Conservation (phyloP, 805 yeast species). For the Yarrowia alimentaria region DNA sequence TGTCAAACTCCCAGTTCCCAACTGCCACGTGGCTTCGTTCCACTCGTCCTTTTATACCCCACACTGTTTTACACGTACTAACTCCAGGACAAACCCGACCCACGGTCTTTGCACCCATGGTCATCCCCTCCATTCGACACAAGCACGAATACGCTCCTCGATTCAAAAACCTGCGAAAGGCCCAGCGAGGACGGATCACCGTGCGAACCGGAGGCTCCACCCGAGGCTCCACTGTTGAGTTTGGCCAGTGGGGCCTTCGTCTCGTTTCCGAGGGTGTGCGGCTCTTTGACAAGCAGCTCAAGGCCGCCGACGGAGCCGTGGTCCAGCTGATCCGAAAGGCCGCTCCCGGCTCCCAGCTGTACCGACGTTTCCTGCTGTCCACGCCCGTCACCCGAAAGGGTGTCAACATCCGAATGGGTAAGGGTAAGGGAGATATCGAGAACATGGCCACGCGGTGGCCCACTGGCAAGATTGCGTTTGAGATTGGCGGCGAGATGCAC, state of each 20-base stretch:
- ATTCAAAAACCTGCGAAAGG: slow-evolving; percentile 63
- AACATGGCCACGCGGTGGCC: slow-evolving; percentile 97
- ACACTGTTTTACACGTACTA: slow-evolving; percentile 1
- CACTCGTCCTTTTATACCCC: too few species aligned
- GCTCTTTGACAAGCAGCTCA: slow-evolving; percentile 79
- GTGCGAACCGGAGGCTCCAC: slow-evolving; percentile 93
- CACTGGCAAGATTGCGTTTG: slow-evolving; percentile 89
- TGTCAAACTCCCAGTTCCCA: too few species aligned
- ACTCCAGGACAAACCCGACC: slow-evolving; percentile 21
- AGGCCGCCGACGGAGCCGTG: slow-evolving; percentile 85
- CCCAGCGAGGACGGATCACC: slow-evolving; percentile 90
- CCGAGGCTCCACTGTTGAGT: slow-evolving; percentile 78
- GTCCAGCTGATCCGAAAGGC: slow-evolving; percentile 80
- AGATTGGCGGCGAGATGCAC: slow-evolving; percentile 73
- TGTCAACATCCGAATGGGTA: slow-evolving; percentile 99
- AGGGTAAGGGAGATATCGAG: slow-evolving; percentile 96
- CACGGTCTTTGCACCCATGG: slow-evolving; percentile 3
- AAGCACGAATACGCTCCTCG: slow-evolving; percentile 53
- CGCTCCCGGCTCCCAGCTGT: slow-evolving; percentile 57
- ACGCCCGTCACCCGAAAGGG: slow-evolving; percentile 94
- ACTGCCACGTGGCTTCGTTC: neutral
- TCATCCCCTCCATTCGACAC: slow-evolving; percentile 19
- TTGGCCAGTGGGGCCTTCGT: slow-evolving; percentile 84
- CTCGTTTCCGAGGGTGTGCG: slow-evolving; percentile 85
- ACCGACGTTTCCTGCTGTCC: slow-evolving; percentile 79